These are phyloP conservation scores for Raphanus hybrid DNA, from an alignment of 441 rosid genomes.

Conservation along the genomic window DNA sequence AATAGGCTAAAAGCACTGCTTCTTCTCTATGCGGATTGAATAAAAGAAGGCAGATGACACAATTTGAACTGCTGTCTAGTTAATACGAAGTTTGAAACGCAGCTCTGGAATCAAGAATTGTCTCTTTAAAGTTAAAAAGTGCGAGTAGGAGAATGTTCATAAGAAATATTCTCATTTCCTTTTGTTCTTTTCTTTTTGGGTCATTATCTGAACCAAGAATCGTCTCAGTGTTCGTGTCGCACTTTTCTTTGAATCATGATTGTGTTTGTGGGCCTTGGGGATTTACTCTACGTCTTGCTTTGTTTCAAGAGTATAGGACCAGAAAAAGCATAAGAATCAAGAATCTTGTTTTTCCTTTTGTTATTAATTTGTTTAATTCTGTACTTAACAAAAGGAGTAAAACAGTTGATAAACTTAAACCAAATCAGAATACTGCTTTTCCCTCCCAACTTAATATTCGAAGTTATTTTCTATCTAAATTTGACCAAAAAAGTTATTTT, in stretches of 20 bases:
- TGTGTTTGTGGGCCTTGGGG: slow-evolving; percentile 34
- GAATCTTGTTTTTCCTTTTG: slow-evolving; percentile 7
- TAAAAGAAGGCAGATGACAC: neutral
- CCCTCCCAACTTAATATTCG: neutral
- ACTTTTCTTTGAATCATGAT: slow-evolving; percentile 42
- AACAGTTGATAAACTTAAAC: slow-evolving; percentile 14
- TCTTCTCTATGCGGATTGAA: neutral
- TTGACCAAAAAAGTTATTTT: too few species aligned
- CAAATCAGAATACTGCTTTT: slow-evolving; percentile 7
- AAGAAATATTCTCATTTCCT: slow-evolving; percentile 15
- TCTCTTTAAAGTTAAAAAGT: slow-evolving; percentile 16
- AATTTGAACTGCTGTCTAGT: neutral
- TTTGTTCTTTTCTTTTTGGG: slow-evolving; percentile 25
- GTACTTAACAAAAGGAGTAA: neutral
- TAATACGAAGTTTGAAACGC: neutral
- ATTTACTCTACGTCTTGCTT: slow-evolving; percentile 28
- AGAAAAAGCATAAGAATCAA: neutral
- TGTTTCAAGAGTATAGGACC: slow-evolving; percentile 31
- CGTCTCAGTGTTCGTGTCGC: slow-evolving; percentile 33
- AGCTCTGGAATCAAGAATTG: slow-evolving; percentile 15
- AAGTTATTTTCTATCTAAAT: too few species aligned
- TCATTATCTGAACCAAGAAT: slow-evolving; percentile 30
- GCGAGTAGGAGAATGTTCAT: slow-evolving; percentile 23
- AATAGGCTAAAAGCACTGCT: neutral
- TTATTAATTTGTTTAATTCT: neutral